Percentiles rank a stretch among this genome's conserved stretches.
Evolutionary conservation across 2,329 filamentous ascomycete species (phyloP).

Genomic region (Fusarium humuli): DNA sequence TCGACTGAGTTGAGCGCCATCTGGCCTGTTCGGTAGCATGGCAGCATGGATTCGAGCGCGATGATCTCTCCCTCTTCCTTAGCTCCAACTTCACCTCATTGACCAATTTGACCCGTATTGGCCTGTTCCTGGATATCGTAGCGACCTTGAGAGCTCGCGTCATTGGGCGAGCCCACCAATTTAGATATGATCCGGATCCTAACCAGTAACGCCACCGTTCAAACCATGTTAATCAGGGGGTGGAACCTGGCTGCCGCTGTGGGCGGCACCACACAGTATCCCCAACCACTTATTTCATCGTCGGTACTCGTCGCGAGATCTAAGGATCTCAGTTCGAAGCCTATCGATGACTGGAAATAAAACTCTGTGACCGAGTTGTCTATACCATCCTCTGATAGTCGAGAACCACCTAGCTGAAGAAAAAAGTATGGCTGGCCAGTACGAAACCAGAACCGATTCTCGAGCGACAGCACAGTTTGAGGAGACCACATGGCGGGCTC

Average conservation of each 20-base stretch:
- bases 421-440: constrained; percentile 6
- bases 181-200: constrained; percentile 15
- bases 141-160: constrained; percentile 20
- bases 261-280: constrained; percentile 23
- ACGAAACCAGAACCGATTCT: not conserved
- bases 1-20: constrained; percentile 37
- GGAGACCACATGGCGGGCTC: constrained; percentile 35
- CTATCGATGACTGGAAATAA: not conserved
- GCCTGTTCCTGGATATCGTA: constrained; percentile 30
- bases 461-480: constrained; percentile 11
- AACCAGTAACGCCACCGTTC: constrained; percentile 43
- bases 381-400: constrained; percentile 20
- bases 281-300: constrained; percentile 26
- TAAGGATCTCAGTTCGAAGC: constrained; percentile 1
- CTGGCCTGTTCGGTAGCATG: constrained; percentile 16
- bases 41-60: constrained; percentile 12
- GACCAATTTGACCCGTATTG: constrained; percentile 15
- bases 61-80: constrained; percentile 21
- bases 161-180: constrained; percentile 31
- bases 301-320: not conserved
- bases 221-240: constrained; percentile 39
- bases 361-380: constrained; percentile 13
- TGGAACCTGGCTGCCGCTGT: constrained; percentile 30
- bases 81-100: constrained; percentile 15
- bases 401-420: constrained; percentile 13